phyloP scores from a whole-genome alignment of 2,329 filamentous ascomycete genomes.

The Penicillium sp. region DNA sequence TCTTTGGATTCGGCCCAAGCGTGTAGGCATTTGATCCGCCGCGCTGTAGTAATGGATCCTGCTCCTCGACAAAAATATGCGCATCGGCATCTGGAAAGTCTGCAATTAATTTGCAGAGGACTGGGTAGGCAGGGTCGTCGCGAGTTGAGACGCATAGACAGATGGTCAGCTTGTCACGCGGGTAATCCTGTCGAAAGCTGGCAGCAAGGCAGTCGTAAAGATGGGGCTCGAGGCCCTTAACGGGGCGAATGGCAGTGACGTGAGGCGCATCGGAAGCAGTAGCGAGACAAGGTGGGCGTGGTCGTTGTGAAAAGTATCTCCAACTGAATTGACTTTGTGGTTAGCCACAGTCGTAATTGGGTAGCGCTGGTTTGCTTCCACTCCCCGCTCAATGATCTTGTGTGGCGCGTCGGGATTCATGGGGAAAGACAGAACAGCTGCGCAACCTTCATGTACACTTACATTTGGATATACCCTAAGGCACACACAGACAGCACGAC shows the following conservation, averaged over 20 bases:
- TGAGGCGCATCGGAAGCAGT: constrained; percentile 61
- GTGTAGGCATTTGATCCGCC: constrained; percentile 52
- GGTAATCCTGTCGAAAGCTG: constrained; percentile 80
- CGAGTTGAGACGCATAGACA: constrained; percentile 77
- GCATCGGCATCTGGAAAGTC: constrained; percentile 74
- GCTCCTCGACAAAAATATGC: constrained; percentile 73
- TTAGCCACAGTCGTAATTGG: constrained; percentile 4
- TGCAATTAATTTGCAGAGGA: constrained; percentile 67
- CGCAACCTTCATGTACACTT: constrained; percentile 22
- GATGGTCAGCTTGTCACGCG: constrained; percentile 70
- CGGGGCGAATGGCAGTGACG: constrained; percentile 86
- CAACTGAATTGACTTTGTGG: constrained; percentile 44
- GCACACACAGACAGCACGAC: constrained; percentile 56
- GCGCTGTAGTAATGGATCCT: constrained; percentile 69
- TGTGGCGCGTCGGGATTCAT: background rate
- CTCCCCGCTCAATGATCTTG: background rate
- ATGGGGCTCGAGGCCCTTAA: constrained; percentile 86
- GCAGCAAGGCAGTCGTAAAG: constrained; percentile 91
- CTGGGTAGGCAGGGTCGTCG: constrained; percentile 72
- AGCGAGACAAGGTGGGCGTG: constrained; percentile 43
- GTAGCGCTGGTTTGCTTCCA: background rate
- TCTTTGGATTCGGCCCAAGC: constrained; percentile 96
- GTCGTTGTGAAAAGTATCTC: constrained; percentile 52
- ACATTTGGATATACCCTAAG: constrained; percentile 63
- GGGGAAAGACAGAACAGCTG: background rate